These are phyloP conservation scores for Cyclostephanos invisitatus DNA, from an alignment of 108 stramenopile species.

Conservation along the genomic window DNA sequence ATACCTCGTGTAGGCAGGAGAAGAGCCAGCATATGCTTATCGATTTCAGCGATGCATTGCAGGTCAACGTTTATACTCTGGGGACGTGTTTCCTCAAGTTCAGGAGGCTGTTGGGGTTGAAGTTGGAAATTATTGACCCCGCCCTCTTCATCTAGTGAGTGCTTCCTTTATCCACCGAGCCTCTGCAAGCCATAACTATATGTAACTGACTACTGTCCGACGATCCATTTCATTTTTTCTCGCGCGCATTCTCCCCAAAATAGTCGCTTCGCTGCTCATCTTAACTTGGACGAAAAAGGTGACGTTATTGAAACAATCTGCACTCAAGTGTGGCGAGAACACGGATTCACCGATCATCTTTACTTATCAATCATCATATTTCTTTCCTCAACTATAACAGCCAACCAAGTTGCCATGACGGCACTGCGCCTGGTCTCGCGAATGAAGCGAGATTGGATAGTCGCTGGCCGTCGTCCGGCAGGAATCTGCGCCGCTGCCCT, in stretches of 20 bases:
- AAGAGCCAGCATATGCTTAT: conserved; percentile 98
- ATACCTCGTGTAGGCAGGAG: conserved; percentile 97
- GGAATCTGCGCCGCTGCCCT: conserved; percentile 98
- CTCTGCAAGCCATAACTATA: neutral
- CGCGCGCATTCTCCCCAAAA: conserved; percentile 6
- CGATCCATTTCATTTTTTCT: neutral
- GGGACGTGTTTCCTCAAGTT: conserved; percentile 98
- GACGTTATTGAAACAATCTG: neutral
- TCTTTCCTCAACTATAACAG: conserved; percentile 13
- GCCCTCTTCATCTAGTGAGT: conserved; percentile 94
- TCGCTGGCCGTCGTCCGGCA: conserved; percentile 94
- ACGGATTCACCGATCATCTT: neutral
- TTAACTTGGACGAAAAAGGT: conserved; percentile 91
- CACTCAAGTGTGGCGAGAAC: conserved; percentile 21
- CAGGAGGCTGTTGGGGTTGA: conserved; percentile 85
- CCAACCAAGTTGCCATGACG: conserved; percentile 86
- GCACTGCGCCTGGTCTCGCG: conserved; percentile 90
- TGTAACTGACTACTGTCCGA: too few species aligned
- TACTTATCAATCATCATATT: neutral
- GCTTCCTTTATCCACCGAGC: neutral
- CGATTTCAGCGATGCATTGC: conserved; percentile 97
- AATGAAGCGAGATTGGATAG: conserved; percentile 99
- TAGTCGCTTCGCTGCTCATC: conserved; percentile 93
- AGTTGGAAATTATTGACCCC: conserved; percentile 95
- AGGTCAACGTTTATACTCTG: conserved; percentile 96